Conservation (phyloP, 2,329 filamentous ascomycete genomes). For the Fusarium drepaniforme region DNA sequence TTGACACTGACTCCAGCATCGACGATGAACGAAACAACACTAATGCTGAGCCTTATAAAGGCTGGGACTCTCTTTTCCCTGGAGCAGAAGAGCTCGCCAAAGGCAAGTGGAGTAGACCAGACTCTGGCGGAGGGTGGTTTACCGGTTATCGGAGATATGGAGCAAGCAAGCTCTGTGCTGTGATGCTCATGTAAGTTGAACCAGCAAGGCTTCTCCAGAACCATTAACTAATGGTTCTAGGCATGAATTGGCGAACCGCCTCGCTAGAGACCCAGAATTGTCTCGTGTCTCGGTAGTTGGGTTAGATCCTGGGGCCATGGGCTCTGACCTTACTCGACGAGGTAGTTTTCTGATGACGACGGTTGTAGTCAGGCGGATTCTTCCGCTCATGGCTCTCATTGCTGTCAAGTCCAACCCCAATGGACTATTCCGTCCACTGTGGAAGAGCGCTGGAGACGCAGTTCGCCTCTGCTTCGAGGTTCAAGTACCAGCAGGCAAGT, state of each 20-base stretch:
- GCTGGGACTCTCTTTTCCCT: conserved; percentile 45
- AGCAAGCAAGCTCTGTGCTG: conserved; percentile 52
- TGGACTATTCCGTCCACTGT: conserved; percentile 43
- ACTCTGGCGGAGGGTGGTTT: conserved; percentile 44
- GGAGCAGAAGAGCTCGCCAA: conserved; percentile 48
- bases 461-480: conserved; percentile 48
- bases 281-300: conserved; percentile 51
- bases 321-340: conserved; percentile 46
- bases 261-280: conserved; percentile 49
- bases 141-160: conserved; percentile 52
- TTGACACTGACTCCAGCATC: conserved; percentile 39
- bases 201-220: not conserved
- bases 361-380: conserved; percentile 39
- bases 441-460: conserved; percentile 51
- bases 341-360: conserved; percentile 39
- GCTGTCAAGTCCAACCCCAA: conserved; percentile 46
- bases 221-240: conserved; percentile 31
- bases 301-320: conserved; percentile 55
- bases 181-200: conserved; percentile 51
- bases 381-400: conserved; percentile 42
- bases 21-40: conserved; percentile 44
- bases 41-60: conserved; percentile 38
- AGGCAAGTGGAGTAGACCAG: conserved; percentile 49
- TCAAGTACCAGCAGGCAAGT: conserved; percentile 42
- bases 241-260: conserved; percentile 51